Base-by-base conservation (phyloP, 1,139 yeast genomes). In the Blastobotrys apis region DNA sequence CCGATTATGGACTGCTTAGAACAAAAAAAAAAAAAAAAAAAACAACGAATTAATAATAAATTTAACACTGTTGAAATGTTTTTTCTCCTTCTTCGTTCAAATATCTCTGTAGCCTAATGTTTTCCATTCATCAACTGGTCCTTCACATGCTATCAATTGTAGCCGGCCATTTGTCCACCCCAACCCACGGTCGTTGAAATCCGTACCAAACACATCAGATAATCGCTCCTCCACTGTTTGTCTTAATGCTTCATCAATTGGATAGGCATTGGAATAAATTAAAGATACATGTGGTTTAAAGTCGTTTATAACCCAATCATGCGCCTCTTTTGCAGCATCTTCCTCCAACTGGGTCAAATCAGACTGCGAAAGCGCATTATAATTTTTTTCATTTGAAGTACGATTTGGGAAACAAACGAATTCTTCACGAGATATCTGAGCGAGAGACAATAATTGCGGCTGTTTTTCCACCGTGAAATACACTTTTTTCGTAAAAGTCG, bases 1-100 rank as follows among this genome's bases (percentile, higher is more conserved):
- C 16, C 81, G 96, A 62, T 73, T 92, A 61, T 92, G 98, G 98
- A 92, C 98, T 33, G 85, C 95, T n/a, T 80, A 64, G 51, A 19
- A 10, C 31, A 8, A 12, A 8, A 12, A 27, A 27, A 27, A 27
- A n/a, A 8, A 27, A 8, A n/a, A 8, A 27, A 5, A 23, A 12
- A 23, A 23, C 8, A 23, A 23, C 8, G 12, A 23, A 23, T 8
- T 23, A 23, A 23, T 23, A 23, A 23, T 23, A 23, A 8, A 16
- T 20, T 20, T 20, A n/a, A n/a, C n/a, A 23, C 27, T n/a, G 17
- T 27, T 32, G 19, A 15, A 32, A 13, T 17, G 17, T 16, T 12
- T 25, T 25, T n/a, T n/a, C n/a, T n/a, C n/a, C 13, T 8, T 29
- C 8, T 8, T n/a, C 10, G 13, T n/a, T 32, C 16, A 21, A 20